Evolutionary conservation across 2,329 filamentous ascomycete genomes (phyloP).

Genomic region (Tolypocladium amazonense): DNA sequence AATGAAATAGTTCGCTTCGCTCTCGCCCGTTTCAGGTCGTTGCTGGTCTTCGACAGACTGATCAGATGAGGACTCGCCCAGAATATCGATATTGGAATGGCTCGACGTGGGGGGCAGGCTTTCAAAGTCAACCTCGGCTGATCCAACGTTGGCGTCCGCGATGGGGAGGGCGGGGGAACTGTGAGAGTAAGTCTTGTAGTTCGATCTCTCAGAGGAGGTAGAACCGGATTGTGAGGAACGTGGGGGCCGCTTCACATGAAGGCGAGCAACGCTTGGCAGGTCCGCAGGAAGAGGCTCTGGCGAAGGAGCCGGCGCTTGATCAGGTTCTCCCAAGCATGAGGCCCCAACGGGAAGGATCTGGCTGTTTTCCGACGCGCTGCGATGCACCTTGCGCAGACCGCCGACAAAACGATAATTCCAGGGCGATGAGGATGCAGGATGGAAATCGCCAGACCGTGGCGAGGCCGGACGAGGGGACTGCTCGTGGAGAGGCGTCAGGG

Average conservation of each 20-base stretch:
- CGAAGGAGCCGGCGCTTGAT: not conserved
- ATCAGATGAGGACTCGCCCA: conserved; percentile 36
- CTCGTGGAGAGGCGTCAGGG: conserved; percentile 37
- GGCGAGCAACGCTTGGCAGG: not conserved
- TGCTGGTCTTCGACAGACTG: conserved; percentile 25
- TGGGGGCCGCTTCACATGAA: conserved; percentile 13
- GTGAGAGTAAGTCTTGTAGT: conserved; percentile 43
- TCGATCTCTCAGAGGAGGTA: conserved; percentile 38
- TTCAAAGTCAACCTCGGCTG: conserved; percentile 20
- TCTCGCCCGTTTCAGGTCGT: conserved; percentile 24
- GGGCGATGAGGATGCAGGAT: conserved; percentile 22
- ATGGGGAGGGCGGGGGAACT: conserved; percentile 23
- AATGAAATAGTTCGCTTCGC: conserved; percentile 43
- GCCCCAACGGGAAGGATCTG: not conserved
- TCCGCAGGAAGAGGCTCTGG: not conserved
- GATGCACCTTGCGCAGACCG: conserved; percentile 40
- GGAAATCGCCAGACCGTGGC: not conserved
- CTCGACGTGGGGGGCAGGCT: conserved; percentile 31
- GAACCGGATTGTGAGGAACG: conserved; percentile 24
- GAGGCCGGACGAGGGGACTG: conserved; percentile 9
- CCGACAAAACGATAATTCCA: conserved; percentile 45
- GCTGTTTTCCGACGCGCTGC: conserved; percentile 4
- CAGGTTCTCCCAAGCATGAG: not conserved
- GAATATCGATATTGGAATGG: conserved; percentile 39
- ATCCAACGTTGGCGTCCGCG: not conserved